Evolutionary conservation across 495 filamentous ascomycete genomes (phyloP), one percentile per base, ranked within the genome.

Genomic region (Penicillium desertorum): DNA sequence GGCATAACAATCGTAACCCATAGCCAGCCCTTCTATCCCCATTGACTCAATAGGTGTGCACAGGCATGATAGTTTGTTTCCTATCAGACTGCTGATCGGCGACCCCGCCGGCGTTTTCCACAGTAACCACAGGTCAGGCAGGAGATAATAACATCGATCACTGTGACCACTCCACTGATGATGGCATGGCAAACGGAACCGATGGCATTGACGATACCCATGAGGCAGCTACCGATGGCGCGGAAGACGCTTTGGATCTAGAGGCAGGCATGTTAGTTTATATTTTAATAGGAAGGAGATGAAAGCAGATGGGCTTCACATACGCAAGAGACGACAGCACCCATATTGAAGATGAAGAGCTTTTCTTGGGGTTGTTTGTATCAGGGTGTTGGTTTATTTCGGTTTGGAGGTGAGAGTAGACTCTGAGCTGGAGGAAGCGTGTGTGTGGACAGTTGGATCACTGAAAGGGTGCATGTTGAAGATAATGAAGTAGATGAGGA

Each of bases 271-370:
- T 27, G 59, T 74, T 64, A 74, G 65, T 46, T 41, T 27, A 12
- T 6, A 9, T 51, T 50, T 30, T 34, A 3, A 6, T n/a, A 23
- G 22, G 47, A 59, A 46, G 48, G 27, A 47, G 46, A 50, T 37
- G 36, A 48, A 59, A 46, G 48, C 30, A 47, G 46, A 50, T 37
- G 36, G 19, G 54, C 42, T 52, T 20, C 56, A 87, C 91, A 63
- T 92, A 98, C 93, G 65, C 93, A 96, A 74, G 91, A 96, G 58
- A 95, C 83, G 71, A 97, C 89, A 76, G 90, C 92, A 78, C 93
- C 93, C 93, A 98, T 98, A 69, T 77, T 89, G 79, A 62, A 45
- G 32, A 49, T 23, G 11, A 47, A 27, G 29, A 22, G 25, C 19
- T 48, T 47, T 47, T 48, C 42, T 47, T 45, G 25, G 41, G 27